A percentile compares a stretch with the other conserved stretches of the same genome.
Evolutionary conservation across 2,329 filamentous ascomycete species (phyloP).

Genomic region (Phyllosticta capitalensis): DNA sequence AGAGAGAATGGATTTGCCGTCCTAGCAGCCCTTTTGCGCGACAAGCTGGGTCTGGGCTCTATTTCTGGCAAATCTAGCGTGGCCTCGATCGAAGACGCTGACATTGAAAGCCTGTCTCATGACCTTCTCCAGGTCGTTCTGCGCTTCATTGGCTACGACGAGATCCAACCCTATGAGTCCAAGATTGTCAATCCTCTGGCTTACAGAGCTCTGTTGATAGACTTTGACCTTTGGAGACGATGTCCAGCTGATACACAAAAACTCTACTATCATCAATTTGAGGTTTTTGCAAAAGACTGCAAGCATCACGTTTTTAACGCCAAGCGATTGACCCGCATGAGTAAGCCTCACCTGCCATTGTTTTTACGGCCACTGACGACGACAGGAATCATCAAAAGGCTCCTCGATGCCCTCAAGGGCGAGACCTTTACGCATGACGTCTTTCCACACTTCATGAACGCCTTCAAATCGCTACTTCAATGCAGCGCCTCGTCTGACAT

Average conservation of each 20-base stretch:
- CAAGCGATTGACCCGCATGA: conserved; percentile 77
- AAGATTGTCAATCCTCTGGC: conserved; percentile 94
- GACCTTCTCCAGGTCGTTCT: conserved; percentile 68
- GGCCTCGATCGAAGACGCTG: conserved; percentile 10
- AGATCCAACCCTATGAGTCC: conserved; percentile 68
- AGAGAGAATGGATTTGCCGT: conserved; percentile 89
- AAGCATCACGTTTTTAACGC: conserved; percentile 90
- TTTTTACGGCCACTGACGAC: conserved; percentile 15
- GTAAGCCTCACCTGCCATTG: conserved; percentile 44
- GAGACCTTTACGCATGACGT: conserved; percentile 66
- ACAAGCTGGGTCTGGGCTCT: conserved; percentile 58
- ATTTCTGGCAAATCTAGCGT: conserved; percentile 13
- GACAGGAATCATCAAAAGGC: conserved; percentile 74
- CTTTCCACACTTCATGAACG: conserved; percentile 64
- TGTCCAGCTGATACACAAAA: conserved; percentile 68
- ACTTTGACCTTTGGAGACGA: conserved; percentile 86
- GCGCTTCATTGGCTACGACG: conserved; percentile 80
- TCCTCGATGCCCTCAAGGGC: conserved; percentile 82
- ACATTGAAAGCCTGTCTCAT: conserved; percentile 43
- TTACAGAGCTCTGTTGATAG: conserved; percentile 83
- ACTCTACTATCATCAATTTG: conserved; percentile 88
- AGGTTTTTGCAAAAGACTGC: conserved; percentile 79
- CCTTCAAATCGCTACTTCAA: conserved; percentile 70
- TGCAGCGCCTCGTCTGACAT: conserved; percentile 77
- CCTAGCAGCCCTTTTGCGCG: conserved; percentile 70